Conservation (phyloP, 2,329 filamentous ascomycete species). For the Metarhizium guizhouense region DNA sequence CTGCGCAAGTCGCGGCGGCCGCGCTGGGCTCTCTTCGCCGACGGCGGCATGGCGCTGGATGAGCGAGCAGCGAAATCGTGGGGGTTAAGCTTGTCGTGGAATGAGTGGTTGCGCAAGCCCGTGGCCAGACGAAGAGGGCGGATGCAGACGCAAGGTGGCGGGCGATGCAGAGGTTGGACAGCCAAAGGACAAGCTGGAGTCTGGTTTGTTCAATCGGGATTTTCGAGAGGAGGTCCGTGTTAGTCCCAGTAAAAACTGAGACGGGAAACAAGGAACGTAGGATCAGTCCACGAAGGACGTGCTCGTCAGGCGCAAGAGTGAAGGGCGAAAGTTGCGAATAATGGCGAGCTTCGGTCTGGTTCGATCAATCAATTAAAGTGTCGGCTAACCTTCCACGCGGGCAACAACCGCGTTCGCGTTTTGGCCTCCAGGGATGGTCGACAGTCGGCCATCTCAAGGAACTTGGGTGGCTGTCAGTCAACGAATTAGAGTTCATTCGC, state of each 20-base stretch:
- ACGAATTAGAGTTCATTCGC: background rate
- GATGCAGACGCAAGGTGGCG: background rate
- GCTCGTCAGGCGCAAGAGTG: background rate
- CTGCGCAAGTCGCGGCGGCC: slow-evolving; percentile 30
- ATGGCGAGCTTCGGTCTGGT: background rate
- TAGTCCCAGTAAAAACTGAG: background rate
- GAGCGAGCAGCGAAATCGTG: background rate
- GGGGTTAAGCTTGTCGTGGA: background rate
- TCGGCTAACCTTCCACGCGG: slow-evolving; percentile 2
- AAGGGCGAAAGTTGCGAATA: background rate
- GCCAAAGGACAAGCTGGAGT: background rate
- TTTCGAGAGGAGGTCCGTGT: background rate
- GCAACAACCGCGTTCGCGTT: slow-evolving; percentile 23
- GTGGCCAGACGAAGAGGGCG: slow-evolving; percentile 3
- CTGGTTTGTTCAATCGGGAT: background rate
- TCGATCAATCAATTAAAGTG: slow-evolving; percentile 8
- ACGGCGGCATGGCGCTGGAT: slow-evolving; percentile 24
- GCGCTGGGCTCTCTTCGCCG: slow-evolving; percentile 28
- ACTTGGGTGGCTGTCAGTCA: background rate
- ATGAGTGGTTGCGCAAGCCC: background rate
- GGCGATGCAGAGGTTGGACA: background rate
- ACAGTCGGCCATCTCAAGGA: background rate
- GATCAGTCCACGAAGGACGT: background rate
- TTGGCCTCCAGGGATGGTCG: slow-evolving; percentile 8
- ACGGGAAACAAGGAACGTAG: background rate